Evolutionary conservation across 2,329 filamentous ascomycete genomes (phyloP).

Genomic region (Fusarium sarcochroum): DNA sequence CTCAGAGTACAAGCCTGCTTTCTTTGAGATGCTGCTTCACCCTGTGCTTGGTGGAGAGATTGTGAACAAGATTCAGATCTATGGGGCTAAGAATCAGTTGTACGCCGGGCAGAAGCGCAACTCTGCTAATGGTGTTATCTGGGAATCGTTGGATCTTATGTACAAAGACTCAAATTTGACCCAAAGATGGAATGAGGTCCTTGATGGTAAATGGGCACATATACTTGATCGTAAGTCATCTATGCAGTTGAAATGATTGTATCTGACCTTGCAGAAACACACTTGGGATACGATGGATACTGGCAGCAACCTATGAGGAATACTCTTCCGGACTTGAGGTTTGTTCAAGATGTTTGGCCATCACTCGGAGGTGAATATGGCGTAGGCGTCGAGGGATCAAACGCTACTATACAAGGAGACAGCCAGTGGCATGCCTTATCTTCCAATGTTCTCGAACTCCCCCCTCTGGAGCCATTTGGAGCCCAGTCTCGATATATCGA

Average conservation of each 20-base stretch:
- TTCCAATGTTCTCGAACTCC: constrained; percentile 52
- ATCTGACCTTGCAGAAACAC: constrained; percentile 57
- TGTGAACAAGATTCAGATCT: constrained; percentile 64
- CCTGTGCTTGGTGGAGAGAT: constrained; percentile 71
- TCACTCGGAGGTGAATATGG: constrained; percentile 60
- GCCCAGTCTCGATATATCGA: constrained; percentile 53
- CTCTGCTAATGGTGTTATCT: constrained; percentile 61
- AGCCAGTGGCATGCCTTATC: constrained; percentile 68
- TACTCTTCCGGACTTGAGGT: constrained; percentile 65
- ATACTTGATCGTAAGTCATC: constrained; percentile 31
- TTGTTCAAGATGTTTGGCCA: constrained; percentile 68
- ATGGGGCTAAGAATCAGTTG: constrained; percentile 64
- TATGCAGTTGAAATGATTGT: rapidly evolving
- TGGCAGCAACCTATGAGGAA: constrained; percentile 83
- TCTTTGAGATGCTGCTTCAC: constrained; percentile 73
- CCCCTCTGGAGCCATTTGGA: constrained; percentile 52
- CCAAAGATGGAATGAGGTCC: constrained; percentile 37
- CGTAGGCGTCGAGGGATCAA: constrained; percentile 51
- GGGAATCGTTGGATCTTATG: constrained; percentile 36
- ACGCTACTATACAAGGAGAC: constrained; percentile 53
- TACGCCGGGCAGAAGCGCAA: constrained; percentile 70
- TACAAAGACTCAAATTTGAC: constrained; percentile 39
- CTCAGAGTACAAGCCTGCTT: constrained; percentile 62
- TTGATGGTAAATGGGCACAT: constrained; percentile 39
- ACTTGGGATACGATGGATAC: constrained; percentile 65